Evolutionary conservation across 352 stramenopile genomes (phyloP).

Genomic region (Globisporangium nagaii): DNA sequence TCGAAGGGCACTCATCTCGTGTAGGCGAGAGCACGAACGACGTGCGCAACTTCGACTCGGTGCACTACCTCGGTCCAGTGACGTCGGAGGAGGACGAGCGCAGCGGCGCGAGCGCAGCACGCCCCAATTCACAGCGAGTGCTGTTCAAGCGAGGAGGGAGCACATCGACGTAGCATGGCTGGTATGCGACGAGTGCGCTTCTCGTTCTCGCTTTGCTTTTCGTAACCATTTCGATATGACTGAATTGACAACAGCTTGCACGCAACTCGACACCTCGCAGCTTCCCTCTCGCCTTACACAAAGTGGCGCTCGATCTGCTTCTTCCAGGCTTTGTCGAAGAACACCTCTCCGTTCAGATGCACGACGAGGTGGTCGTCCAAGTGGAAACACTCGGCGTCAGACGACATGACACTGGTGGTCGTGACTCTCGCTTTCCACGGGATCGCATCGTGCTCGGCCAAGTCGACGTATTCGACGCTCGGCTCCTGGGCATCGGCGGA

Average conservation of each 20-base stretch:
- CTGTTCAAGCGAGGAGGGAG: background rate
- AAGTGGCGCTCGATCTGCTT: conserved; percentile 30
- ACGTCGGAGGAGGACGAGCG: conserved; percentile 1
- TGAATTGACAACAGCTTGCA: no score
- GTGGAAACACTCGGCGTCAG: conserved; percentile 23
- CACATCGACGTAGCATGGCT: background rate
- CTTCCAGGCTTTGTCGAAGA: conserved; percentile 36
- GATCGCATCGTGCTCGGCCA: conserved; percentile 23
- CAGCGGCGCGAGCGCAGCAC: background rate
- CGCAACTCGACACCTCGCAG: no score
- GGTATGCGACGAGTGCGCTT: no score
- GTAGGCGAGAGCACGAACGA: conserved; percentile 2
- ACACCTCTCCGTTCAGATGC: conserved; percentile 22
- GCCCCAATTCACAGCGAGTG: background rate
- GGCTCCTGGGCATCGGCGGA: conserved; percentile 11
- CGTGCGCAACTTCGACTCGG: conserved; percentile 13
- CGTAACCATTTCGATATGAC: no score
- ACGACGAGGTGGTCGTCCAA: conserved; percentile 30
- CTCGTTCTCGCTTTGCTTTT: no score
- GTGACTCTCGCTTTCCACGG: conserved; percentile 32
- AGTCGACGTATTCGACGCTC: conserved; percentile 19
- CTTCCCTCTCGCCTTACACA: conserved; percentile 20
- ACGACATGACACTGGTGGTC: conserved; percentile 42
- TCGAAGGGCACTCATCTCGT: background rate
- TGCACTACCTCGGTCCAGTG: background rate